Evolutionary conservation across 2,329 filamentous ascomycete species (phyloP).

Genomic region (Fusarium proliferatum): DNA sequence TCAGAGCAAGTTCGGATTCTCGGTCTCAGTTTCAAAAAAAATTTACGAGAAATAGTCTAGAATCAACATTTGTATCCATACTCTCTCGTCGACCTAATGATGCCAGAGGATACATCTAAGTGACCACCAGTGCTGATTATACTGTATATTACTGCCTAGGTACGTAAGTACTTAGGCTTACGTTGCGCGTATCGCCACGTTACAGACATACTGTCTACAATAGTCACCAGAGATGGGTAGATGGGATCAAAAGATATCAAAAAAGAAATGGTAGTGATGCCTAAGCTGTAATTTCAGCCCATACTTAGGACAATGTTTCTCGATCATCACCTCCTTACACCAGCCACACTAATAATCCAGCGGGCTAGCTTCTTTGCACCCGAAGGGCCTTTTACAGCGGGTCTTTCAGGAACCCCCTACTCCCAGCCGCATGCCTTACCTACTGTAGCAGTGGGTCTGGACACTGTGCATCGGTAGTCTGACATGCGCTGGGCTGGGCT

Average conservation of each 20-base stretch:
- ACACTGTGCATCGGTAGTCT: conserved; percentile 38
- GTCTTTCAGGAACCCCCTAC: conserved; percentile 33
- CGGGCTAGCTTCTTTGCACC: conserved; percentile 19
- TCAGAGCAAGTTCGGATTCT: background rate
- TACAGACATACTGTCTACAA: background rate
- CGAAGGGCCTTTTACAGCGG: conserved; percentile 31
- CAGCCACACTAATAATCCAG: conserved; percentile 36
- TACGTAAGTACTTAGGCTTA: background rate
- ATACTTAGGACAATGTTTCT: background rate
- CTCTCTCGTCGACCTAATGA: background rate
- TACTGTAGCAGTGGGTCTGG: conserved; percentile 17
- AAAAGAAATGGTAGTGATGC: background rate
- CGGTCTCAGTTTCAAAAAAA: background rate
- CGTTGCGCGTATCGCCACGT: background rate
- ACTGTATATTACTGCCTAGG: background rate
- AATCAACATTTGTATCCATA: background rate
- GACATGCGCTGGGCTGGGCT: conserved; percentile 27
- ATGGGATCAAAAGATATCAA: background rate
- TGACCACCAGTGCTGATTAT: background rate
- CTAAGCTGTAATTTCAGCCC: conserved; percentile 16
- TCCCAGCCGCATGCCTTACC: conserved; percentile 38
- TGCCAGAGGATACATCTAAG: background rate
- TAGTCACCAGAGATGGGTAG: background rate
- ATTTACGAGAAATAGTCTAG: background rate
- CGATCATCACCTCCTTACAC: conserved; percentile 12